Evolutionary conservation across 805 yeast genomes (phyloP), one percentile per base, ranked within the genome.

Genomic region (Wickerhamiella shivajii): DNA sequence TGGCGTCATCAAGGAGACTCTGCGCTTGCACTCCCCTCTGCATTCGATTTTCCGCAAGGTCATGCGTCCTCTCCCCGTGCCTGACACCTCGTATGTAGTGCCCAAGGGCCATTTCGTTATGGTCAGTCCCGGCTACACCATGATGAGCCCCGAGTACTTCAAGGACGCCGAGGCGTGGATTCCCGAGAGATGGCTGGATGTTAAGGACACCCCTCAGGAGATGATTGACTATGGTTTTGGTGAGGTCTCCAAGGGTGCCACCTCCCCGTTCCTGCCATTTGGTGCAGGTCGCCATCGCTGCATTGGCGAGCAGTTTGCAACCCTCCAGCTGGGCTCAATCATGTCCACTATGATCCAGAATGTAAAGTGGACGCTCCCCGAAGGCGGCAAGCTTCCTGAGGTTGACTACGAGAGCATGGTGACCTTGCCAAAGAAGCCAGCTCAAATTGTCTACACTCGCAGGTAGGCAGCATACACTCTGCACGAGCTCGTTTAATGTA

Each of bases 251-350:
- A 90, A 90, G 62, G 98, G 97, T 61, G 97, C 87, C 34, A 64
- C 80, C 19, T 81, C 95, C 27, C 94, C 97, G 39, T 90, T 83
- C 61, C 71, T 90, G 55, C 98, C 98, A 36, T 90, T 90, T 51
- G 98, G 98, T 47, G 98, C 97, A 58, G 98, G 98, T 46, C 79
- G 98, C 68, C 98, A 90, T 59, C 78, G 98, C 64, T 90, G 98
- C 63, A 87, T 90, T 51, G 98, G 98, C 55, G 98, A 90, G 61
- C 97, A 87, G 56, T 90, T 90, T 61, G 98, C 98, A 17, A 81
- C 75, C 57, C 74, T 77, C 45, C 98, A 90, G 65, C 69, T 90
- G 44, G 94, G 94, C 31, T 74, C 90, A 31, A 65, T 90, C 40
- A 63, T 90, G 51, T 60, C 80, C 24, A 70, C 83, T 12, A 79